These are phyloP conservation scores for Eucalyptus curtisii DNA, from an alignment of 345 rosid species.

Conservation along the genomic window DNA sequence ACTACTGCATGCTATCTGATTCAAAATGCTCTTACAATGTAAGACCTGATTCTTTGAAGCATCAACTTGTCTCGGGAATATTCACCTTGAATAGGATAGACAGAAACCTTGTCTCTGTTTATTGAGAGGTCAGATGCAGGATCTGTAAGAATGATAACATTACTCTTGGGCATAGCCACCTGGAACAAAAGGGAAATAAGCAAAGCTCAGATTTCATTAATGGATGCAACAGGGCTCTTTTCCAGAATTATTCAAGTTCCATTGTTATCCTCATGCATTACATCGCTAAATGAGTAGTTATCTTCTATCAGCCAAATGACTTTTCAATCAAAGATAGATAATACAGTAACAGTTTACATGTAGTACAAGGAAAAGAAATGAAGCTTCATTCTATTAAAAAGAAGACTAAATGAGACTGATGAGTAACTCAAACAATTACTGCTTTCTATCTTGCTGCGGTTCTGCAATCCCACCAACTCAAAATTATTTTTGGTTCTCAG, in stretches of 20 bases:
- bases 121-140: slow-evolving; percentile 65
- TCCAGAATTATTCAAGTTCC: neutral
- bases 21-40: slow-evolving; percentile 78
- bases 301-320: neutral
- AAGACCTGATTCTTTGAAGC: slow-evolving; percentile 98
- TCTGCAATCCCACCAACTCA: neutral
- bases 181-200: slow-evolving; percentile 4
- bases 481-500: neutral
- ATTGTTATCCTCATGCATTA: neutral
- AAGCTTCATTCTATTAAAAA: neutral
- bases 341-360: neutral
- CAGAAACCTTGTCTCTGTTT: slow-evolving; percentile 29
- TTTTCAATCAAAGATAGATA: neutral
- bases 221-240: neutral
- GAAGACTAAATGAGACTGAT: neutral
- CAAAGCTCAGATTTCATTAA: neutral
- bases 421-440: neutral
- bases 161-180: slow-evolving; percentile 76
- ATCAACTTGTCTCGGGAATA: slow-evolving; percentile 81
- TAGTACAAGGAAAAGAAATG: neutral
- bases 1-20: neutral
- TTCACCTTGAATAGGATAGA: slow-evolving; percentile 69
- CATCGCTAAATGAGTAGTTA: neutral
- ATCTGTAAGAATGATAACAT: slow-evolving; percentile 69
- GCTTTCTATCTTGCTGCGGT: neutral